These are phyloP conservation scores for Fusarium pseudonygamai DNA, from an alignment of 2,329 filamentous ascomycete species.

Conservation along the genomic window DNA sequence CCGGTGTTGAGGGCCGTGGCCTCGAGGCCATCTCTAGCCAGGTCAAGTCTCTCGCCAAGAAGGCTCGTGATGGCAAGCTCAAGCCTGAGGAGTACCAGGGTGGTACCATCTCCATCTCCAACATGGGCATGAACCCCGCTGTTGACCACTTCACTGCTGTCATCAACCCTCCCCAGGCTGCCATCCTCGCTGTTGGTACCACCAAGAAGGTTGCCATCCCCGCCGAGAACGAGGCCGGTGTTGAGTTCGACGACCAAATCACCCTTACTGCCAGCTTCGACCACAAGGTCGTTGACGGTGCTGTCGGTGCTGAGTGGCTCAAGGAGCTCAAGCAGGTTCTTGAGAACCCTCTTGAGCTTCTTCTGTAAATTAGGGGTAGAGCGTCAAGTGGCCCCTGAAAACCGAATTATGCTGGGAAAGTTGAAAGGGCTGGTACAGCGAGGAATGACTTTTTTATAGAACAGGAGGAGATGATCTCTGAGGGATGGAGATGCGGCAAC, in stretches of 20 bases:
- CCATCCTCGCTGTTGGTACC: slow-evolving; percentile 93
- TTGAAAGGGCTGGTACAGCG: slow-evolving; percentile 18
- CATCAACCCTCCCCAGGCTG: slow-evolving; percentile 98
- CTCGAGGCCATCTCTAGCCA: slow-evolving; percentile 86
- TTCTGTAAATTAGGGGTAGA: slow-evolving; percentile 70
- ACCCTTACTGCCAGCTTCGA: slow-evolving; percentile 95
- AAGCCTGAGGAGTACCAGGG: slow-evolving; percentile 99
- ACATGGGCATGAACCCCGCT: slow-evolving; percentile 99
- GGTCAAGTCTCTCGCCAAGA: slow-evolving; percentile 97
- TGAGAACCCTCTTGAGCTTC: slow-evolving; percentile 94
- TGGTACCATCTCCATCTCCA: slow-evolving; percentile 98
- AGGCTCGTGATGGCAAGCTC: slow-evolving; percentile 95
- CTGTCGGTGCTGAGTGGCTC: slow-evolving; percentile 96
- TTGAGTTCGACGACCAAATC: slow-evolving; percentile 98
- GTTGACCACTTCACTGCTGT: slow-evolving; percentile 98
- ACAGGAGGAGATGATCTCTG: slow-evolving; percentile 25
- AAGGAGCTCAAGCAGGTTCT: slow-evolving; percentile 96
- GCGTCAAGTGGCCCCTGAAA: background rate
- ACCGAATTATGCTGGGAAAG: background rate
- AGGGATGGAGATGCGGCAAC: slow-evolving; percentile 18
- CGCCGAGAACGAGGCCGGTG: slow-evolving; percentile 77
- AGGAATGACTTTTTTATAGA: slow-evolving; percentile 41
- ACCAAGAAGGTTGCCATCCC: slow-evolving; percentile 96
- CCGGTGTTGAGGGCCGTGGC: slow-evolving; percentile 85
- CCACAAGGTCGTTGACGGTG: slow-evolving; percentile 98